These are phyloP conservation scores for Rhodocollybia butyracea DNA, from an alignment of 768 basidiomycete genomes.

Conservation along the genomic window DNA sequence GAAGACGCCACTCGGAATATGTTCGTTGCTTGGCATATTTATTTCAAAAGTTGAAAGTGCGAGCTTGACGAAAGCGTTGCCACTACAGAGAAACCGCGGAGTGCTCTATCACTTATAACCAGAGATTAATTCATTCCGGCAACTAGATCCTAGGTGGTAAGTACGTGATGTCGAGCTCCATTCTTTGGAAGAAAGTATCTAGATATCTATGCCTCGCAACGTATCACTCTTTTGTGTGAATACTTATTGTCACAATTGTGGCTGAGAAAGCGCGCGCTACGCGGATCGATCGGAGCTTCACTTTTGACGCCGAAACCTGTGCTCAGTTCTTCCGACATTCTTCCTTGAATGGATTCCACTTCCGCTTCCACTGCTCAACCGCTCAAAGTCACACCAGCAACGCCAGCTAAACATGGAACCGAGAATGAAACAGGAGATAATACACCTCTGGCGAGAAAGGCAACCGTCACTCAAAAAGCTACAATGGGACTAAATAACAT, in stretches of 20 bases:
- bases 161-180: too few species aligned
- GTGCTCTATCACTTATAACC: background rate
- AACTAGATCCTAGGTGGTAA: too few species aligned
- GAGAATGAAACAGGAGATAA: slow-evolving; percentile 43
- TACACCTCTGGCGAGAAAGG: slow-evolving; percentile 46
- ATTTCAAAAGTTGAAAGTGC: background rate
- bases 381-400: slow-evolving; percentile 59
- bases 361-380: slow-evolving; percentile 54
- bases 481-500: slow-evolving; percentile 59
- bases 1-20: too few species aligned
- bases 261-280: too few species aligned
- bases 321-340: background rate
- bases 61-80: background rate
- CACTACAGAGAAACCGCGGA: background rate
- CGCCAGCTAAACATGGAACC: slow-evolving; percentile 40
- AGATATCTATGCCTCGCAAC: too few species aligned
- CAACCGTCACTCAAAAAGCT: slow-evolving; percentile 31
- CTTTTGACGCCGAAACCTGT: background rate
- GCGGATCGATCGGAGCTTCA: background rate
- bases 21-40: too few species aligned
- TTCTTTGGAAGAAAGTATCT: too few species aligned
- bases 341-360: background rate
- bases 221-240: too few species aligned
- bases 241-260: too few species aligned
- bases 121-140: too few species aligned